phyloP scores from a whole-genome alignment of 1,284 basidiomycete species.

The Melampsora americana region DNA sequence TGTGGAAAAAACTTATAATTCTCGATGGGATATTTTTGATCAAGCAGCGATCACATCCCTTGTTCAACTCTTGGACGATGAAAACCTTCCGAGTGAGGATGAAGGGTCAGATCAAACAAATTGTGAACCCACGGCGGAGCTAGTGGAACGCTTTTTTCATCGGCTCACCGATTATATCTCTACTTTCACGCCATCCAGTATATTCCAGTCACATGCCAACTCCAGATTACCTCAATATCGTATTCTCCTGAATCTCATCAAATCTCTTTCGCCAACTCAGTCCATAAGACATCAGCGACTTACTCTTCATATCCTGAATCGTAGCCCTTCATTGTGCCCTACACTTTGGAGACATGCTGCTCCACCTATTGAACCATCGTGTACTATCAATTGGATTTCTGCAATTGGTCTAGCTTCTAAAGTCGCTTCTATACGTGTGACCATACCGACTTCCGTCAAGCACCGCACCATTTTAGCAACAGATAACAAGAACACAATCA shows the following conservation, averaged over 20 bases:
- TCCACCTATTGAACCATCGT: conserved; percentile 30
- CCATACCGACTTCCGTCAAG: not conserved
- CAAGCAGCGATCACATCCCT: conserved; percentile 12
- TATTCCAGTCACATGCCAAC: conserved; percentile 34
- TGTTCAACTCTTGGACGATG: conserved; percentile 27
- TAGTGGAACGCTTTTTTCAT: conserved; percentile 39
- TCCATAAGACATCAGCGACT: conserved; percentile 36
- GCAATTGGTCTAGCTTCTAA: conserved; percentile 42
- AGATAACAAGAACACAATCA: conserved; percentile 8
- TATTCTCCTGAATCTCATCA: conserved; percentile 28
- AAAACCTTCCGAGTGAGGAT: conserved; percentile 10
- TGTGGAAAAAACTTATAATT: not conserved
- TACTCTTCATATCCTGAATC: conserved; percentile 23
- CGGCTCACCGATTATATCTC: conserved; percentile 14
- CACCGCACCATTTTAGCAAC: not conserved
- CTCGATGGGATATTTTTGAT: conserved; percentile 35
- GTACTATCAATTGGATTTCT: conserved; percentile 38
- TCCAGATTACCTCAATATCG: conserved; percentile 28
- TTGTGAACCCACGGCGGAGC: conserved; percentile 30
- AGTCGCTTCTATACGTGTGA: conserved; percentile 25
- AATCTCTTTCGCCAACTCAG: conserved; percentile 29
- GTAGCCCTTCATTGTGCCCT: conserved; percentile 17
- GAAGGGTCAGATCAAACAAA: conserved; percentile 1
- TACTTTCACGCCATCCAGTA: conserved; percentile 11
- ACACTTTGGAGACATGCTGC: conserved; percentile 39